Base-by-base conservation (phyloP, 192 early-diverging fungal species). In the Mortierella alpina region DNA sequence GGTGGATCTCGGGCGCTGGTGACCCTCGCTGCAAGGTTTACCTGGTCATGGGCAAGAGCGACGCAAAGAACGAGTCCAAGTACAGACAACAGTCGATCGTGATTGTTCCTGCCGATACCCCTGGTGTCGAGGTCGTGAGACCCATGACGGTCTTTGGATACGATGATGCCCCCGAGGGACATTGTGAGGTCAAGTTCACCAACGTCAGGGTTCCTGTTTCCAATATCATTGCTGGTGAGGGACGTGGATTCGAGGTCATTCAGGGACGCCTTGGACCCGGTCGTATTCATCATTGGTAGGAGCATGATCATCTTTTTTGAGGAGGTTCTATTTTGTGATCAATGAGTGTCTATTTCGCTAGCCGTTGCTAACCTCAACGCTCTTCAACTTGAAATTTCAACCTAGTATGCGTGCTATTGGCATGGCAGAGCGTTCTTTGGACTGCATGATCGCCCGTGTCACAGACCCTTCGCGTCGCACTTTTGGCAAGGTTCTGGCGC, bases 171-270 rank as follows among this genome's bases (percentile, higher is more conserved):
- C 95, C 96, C 22, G 93, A 97, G 82, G 98, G 98, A 46, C 98
- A 99, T 86, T 93, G 92, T 74, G 98, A 99, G 81, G 93, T 99
- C 58, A 75, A 90, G 11, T 98, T 99, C 74, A 92, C 93, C 42
- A 90, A 97, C 73, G 96, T 96, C 48, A 87, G 91, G 63, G 93
- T 99, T 39, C 96, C 96, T 3, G 84, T 84, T n/a, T 90, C 93
- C 51, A 96, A 96, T 84, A 92, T 99, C 63, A 84, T 99, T 41
- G 86, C 97, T 44, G 97, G 97, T 52, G 95, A 96, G 75, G 98
- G 98, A n/a, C 90, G 98, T 71, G 98, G 98, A 1, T 99, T 99
- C 81, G 98, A 99, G 75, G 89, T 99, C 53, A 94, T 99, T 71
- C 98, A 99, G 88, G 98, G 97, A 17, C 88, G 98, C 7, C 88